Evolutionary conservation across 805 yeast genomes (phyloP).

Genomic region (Candida oleophila): DNA sequence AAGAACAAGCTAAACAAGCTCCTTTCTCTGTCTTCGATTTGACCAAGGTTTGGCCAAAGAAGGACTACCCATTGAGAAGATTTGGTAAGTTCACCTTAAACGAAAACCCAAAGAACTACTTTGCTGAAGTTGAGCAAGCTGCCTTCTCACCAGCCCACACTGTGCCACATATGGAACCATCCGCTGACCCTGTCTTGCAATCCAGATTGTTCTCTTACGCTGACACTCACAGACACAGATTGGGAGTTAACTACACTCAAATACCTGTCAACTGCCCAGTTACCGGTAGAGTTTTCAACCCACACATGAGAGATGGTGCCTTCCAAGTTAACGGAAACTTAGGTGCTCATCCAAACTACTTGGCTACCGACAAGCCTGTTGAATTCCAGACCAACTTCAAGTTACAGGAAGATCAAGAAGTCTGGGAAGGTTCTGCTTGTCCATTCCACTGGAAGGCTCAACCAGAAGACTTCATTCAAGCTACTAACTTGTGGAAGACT

Average conservation of each 20-base stretch:
- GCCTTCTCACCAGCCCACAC: conserved; percentile 75
- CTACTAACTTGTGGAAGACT: conserved; percentile 75
- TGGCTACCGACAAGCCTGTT: conserved; percentile 54
- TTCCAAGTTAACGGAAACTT: conserved; percentile 62
- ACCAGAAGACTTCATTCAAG: conserved; percentile 77
- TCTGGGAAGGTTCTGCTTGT: conserved; percentile 78
- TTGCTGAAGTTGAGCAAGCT: conserved; percentile 64
- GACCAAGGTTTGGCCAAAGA: conserved; percentile 92
- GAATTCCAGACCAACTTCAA: conserved; percentile 42
- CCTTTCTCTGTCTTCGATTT: conserved; percentile 85
- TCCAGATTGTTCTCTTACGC: conserved; percentile 73
- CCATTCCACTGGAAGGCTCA: conserved; percentile 83
- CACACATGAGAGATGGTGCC: conserved; percentile 81
- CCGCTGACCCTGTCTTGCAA: conserved; percentile 77
- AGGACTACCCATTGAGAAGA: conserved; percentile 79
- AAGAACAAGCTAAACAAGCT: conserved; percentile 69
- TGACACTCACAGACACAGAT: conserved; percentile 76
- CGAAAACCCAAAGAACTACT: conserved; percentile 82
- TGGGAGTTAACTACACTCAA: conserved; percentile 74
- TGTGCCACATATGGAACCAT: conserved; percentile 73
- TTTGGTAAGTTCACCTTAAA: conserved; percentile 78
- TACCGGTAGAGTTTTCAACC: conserved; percentile 47
- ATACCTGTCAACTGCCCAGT: conserved; percentile 89
- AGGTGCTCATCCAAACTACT: conserved; percentile 76
- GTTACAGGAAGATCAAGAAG: conserved; percentile 68